These are phyloP conservation scores for Arthrinium puccinioides DNA, from an alignment of 2,329 filamentous ascomycete genomes.

Conservation along the genomic window DNA sequence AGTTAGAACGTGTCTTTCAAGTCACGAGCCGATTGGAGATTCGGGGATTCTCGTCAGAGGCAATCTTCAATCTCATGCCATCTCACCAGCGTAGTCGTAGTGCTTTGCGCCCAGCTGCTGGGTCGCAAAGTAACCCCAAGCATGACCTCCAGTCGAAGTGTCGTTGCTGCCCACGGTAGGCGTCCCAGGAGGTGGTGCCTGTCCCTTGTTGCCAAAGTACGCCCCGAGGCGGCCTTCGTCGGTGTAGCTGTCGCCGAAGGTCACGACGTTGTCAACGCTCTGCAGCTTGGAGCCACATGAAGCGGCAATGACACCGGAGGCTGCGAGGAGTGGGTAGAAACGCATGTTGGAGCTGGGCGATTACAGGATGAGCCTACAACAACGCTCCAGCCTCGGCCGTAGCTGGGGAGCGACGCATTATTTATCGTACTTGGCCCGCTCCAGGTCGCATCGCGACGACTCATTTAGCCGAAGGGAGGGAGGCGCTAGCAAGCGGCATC, in stretches of 20 bases:
- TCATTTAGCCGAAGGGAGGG: too few relatives aligned
- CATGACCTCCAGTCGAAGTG: constrained; percentile 58
- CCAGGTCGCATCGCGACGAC: too few relatives aligned
- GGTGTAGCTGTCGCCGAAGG: constrained; percentile 72
- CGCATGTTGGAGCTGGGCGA: neutral
- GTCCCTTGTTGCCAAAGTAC: constrained; percentile 50
- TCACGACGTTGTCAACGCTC: constrained; percentile 55
- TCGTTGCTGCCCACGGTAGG: constrained; percentile 36
- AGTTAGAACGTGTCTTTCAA: neutral
- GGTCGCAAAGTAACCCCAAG: constrained; percentile 62
- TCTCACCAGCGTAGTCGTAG: constrained; percentile 57
- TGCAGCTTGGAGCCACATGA: constrained; percentile 6
- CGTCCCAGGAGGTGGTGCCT: constrained; percentile 54
- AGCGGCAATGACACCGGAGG: constrained; percentile 7
- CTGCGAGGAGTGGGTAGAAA: neutral
- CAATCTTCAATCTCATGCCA: too few relatives aligned
- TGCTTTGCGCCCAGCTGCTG: constrained; percentile 48
- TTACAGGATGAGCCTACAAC: too few relatives aligned
- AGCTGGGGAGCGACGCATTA: too few relatives aligned
- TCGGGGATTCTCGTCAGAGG: too few relatives aligned
- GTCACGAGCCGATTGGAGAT: too few relatives aligned
- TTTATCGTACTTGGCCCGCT: too few relatives aligned
- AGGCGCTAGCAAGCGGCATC: too few relatives aligned
- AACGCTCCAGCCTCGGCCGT: too few relatives aligned
- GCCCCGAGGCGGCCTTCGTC: constrained; percentile 63